Conservation (phyloP, 2,329 filamentous ascomycete genomes). For the Chrysoporthe puriensis region DNA sequence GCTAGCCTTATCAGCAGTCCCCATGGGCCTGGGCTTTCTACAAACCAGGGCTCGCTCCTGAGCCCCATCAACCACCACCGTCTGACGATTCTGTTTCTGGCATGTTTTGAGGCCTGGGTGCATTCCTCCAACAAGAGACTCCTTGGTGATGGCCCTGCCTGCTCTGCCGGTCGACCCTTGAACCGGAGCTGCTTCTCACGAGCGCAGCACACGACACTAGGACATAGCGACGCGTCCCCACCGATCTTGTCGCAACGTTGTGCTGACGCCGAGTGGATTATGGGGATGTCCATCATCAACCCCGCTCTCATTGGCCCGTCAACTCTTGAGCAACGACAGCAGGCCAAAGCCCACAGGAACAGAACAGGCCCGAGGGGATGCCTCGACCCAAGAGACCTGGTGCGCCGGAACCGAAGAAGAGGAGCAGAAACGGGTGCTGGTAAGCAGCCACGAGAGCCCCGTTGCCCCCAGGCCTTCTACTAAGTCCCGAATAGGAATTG, state of each 20-base stretch:
- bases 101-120: background rate
- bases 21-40: background rate
- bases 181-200: background rate
- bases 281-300: conserved; percentile 26
- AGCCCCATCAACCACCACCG: background rate
- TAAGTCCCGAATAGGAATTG: conserved; percentile 62
- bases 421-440: conserved; percentile 72
- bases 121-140: background rate
- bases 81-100: background rate
- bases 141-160: background rate
- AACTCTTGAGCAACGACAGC: conserved; percentile 17
- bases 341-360: conserved; percentile 17
- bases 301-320: conserved; percentile 28
- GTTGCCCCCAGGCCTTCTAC: background rate
- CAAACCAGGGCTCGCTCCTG: conserved; percentile 1
- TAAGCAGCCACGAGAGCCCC: conserved; percentile 39
- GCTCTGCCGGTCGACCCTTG: background rate
- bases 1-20: conserved; percentile 6
- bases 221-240: background rate
- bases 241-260: background rate
- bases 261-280: conserved; percentile 20
- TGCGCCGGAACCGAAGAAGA: conserved; percentile 66
- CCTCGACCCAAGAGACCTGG: conserved; percentile 68
- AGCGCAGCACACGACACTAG: background rate
- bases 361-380: conserved; percentile 47